These are phyloP conservation scores for Aspergillus sp. DNA, from an alignment of 2,329 filamentous ascomycete species.

Conservation along the genomic window DNA sequence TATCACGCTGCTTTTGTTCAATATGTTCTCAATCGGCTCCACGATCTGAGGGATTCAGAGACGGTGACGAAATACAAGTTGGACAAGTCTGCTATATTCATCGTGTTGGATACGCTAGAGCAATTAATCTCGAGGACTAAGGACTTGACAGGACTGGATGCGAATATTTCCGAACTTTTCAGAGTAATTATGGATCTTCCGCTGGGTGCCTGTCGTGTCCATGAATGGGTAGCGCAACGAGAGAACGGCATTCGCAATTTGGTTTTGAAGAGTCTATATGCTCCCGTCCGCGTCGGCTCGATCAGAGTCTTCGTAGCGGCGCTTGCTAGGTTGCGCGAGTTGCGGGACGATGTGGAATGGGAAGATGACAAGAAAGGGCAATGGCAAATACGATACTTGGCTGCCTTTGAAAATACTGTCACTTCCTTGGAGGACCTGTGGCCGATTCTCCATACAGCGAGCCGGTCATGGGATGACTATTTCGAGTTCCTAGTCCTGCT, in stretches of 20 bases:
- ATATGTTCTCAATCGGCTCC: constrained; percentile 52
- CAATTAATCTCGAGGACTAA: constrained; percentile 66
- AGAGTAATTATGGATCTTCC: constrained; percentile 45
- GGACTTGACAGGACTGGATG: constrained; percentile 55
- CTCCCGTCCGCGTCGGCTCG: constrained; percentile 46
- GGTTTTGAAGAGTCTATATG: constrained; percentile 54
- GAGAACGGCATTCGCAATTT: constrained; percentile 55
- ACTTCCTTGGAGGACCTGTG: constrained; percentile 51
- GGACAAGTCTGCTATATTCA: constrained; percentile 37
- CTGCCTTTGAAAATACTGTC: constrained; percentile 29
- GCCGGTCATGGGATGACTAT: constrained; percentile 67
- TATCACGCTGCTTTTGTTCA: constrained; percentile 60
- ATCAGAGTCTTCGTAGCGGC: constrained; percentile 47
- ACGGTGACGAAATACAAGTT: constrained; percentile 43
- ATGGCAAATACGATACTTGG: constrained; percentile 20
- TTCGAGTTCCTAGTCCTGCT: constrained; percentile 65
- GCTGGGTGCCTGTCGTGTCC: constrained; percentile 50
- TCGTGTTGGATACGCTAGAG: constrained; percentile 56
- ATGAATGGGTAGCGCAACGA: constrained; percentile 53
- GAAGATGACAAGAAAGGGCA: constrained; percentile 18
- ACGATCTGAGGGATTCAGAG: constrained; percentile 39
- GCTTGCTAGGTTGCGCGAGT: constrained; percentile 46
- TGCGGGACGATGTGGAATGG: constrained; percentile 15
- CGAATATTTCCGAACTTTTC: constrained; percentile 46
- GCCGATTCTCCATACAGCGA: constrained; percentile 52